Conservation (phyloP, 202 grass and related monocot species). For the Carex arenaria region DNA sequence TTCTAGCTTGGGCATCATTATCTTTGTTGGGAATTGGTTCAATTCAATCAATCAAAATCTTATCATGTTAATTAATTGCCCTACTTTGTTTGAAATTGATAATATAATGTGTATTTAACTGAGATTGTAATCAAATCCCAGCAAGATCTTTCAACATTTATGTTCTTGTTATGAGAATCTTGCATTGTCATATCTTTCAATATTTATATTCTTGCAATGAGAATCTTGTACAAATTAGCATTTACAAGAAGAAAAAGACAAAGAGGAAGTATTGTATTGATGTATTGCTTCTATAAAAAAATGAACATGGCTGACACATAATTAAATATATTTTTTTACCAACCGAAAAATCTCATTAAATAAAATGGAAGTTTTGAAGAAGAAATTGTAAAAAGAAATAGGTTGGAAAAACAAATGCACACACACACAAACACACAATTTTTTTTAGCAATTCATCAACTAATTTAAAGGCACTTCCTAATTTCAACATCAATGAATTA, state of each 20-base stretch:
- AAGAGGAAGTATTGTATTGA: neutral
- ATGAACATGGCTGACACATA: neutral
- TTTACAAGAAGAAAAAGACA: neutral
- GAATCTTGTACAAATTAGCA: neutral
- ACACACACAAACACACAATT: neutral
- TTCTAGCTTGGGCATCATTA: conserved; percentile 19
- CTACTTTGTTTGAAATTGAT: neutral
- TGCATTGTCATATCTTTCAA: neutral
- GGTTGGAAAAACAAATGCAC: neutral
- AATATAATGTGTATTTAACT: neutral
- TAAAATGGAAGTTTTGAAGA: neutral
- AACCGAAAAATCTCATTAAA: neutral
- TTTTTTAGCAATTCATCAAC: neutral
- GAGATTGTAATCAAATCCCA: neutral
- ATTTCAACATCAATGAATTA: neutral
- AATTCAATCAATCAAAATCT: neutral
- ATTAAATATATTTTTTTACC: neutral
- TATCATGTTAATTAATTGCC: neutral
- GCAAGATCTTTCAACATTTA: neutral
- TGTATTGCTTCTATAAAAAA: neutral
- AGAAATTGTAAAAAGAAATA: neutral
- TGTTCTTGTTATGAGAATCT: neutral
- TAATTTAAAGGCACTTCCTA: neutral
- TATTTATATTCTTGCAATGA: neutral
- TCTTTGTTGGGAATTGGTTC: conserved; percentile 16